Percentiles rank a stretch among this genome's conserved stretches.
Conservation (phyloP, 306 rosid species). For the Dryas drummondii region DNA sequence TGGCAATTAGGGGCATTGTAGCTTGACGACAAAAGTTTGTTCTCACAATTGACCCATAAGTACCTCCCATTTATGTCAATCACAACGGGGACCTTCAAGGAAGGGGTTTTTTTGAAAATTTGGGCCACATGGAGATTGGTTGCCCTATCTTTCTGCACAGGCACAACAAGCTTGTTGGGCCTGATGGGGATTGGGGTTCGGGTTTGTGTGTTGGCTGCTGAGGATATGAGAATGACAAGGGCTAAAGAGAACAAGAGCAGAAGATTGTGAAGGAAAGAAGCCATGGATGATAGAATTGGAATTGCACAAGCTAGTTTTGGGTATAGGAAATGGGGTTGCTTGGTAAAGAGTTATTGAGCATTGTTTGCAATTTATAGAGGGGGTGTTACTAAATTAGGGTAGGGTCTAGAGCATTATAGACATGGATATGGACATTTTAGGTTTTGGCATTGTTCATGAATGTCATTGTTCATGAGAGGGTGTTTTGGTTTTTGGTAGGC, state of each 20-base stretch:
- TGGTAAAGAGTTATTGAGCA: not conserved
- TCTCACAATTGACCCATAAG: constrained; percentile 47
- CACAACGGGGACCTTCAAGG: constrained; percentile 25
- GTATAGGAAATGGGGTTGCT: not conserved
- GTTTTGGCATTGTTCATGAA: constrained; percentile 6
- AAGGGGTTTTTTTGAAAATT: constrained; percentile 46
- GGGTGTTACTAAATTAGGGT: not conserved
- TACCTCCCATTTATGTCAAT: constrained; percentile 47
- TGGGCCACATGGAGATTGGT: constrained; percentile 50
- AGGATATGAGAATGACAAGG: not conserved
- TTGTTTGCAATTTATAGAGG: constrained; percentile 1
- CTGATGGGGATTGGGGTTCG: not conserved
- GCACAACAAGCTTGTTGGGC: constrained; percentile 29
- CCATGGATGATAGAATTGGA: not conserved
- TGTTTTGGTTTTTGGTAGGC: not conserved
- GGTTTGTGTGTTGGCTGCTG: not conserved
- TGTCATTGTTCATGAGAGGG: not conserved
- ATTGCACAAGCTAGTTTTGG: not conserved
- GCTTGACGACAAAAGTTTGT: constrained; percentile 31
- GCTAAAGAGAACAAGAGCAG: not conserved
- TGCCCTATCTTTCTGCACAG: constrained; percentile 36
- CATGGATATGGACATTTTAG: constrained; percentile 12
- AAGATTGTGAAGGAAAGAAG: constrained; percentile 3
- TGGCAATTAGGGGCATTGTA: constrained; percentile 52
- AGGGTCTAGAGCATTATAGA: not conserved